A percentile compares a stretch with the other conserved stretches of the same genome.
Evolutionary conservation across 352 stramenopile species (phyloP).

Genomic region (Bremia lactucae): DNA sequence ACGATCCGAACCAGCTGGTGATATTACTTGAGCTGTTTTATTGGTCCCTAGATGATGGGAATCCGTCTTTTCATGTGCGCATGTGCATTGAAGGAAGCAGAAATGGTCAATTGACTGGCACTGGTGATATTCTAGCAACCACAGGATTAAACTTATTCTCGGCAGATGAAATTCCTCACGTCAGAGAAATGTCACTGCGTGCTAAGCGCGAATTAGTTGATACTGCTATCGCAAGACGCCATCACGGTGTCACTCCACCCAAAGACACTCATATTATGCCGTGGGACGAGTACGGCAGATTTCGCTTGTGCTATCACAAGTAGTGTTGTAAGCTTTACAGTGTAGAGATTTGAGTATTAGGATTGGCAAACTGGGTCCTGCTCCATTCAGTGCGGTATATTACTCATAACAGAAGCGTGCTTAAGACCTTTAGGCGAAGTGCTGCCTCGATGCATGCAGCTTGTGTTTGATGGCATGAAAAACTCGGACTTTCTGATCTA

Average conservation of each 20-base stretch:
- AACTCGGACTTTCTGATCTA: too few relatives aligned
- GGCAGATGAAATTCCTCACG: slow-evolving; percentile 28
- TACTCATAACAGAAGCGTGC: too few relatives aligned
- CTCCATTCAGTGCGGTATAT: too few relatives aligned
- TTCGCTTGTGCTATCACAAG: slow-evolving; percentile 28
- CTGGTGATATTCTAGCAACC: slow-evolving; percentile 38
- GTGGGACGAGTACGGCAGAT: slow-evolving; percentile 26
- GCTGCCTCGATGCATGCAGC: too few relatives aligned
- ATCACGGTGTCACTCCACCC: slow-evolving; percentile 3
- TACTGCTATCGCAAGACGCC: slow-evolving; percentile 12
- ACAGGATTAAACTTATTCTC: slow-evolving; percentile 17
- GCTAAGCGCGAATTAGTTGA: slow-evolving; percentile 32
- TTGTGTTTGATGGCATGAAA: too few relatives aligned
- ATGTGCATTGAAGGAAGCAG: slow-evolving; percentile 32
- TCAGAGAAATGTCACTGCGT: slow-evolving; percentile 39
- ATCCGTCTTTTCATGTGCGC: slow-evolving; percentile 31
- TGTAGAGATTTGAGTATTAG: too few relatives aligned
- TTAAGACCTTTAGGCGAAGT: too few relatives aligned
- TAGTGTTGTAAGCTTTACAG: background rate
- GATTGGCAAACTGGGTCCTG: too few relatives aligned
- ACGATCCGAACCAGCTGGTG: slow-evolving; percentile 27
- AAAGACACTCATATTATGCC: background rate
- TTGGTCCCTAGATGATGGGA: slow-evolving; percentile 21
- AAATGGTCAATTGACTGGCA: slow-evolving; percentile 29
- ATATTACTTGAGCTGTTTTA: slow-evolving; percentile 43